Conservation (phyloP, 805 yeast genomes). For the Candida broadrunensis region DNA sequence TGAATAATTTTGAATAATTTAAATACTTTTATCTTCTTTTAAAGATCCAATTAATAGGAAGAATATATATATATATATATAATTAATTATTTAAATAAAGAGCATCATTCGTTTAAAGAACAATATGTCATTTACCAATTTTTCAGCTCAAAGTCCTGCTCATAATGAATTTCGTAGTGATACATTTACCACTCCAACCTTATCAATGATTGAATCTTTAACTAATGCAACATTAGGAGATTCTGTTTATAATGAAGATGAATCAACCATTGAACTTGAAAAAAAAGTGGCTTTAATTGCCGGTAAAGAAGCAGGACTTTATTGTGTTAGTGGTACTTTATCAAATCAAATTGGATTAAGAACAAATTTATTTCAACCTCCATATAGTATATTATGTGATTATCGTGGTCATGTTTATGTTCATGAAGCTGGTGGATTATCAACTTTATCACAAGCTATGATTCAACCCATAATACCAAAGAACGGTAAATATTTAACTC, state of each 20-base stretch:
- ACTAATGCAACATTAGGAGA: slow-evolving; percentile 67
- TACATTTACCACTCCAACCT: slow-evolving; percentile 87
- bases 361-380: slow-evolving; percentile 75
- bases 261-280: slow-evolving; percentile 64
- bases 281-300: slow-evolving; percentile 60
- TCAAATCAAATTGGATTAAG: slow-evolving; percentile 86
- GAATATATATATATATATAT: too few relatives aligned
- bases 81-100: too few relatives aligned
- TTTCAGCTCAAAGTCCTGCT: slow-evolving; percentile 19
- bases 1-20: too few relatives aligned
- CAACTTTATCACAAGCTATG: slow-evolving; percentile 88
- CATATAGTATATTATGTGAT: slow-evolving; percentile 83
- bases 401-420: slow-evolving; percentile 78
- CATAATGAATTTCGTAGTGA: slow-evolving; percentile 56
- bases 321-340: slow-evolving; percentile 85
- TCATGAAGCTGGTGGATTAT: slow-evolving; percentile 89
- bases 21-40: too few relatives aligned
- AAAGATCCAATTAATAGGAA: too few relatives aligned
- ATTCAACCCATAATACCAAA: slow-evolving; percentile 77
- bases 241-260: slow-evolving; percentile 85
- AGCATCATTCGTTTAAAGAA: too few relatives aligned
- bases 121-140: too few relatives aligned
- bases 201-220: slow-evolving; percentile 62
- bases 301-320: slow-evolving; percentile 79
- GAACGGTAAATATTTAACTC: slow-evolving; percentile 72